A percentile compares a stretch with the other conserved stretches of the same genome.
phyloP scores from a whole-genome alignment of 2,329 filamentous ascomycete genomes.

The Phialophora verrucosa region DNA sequence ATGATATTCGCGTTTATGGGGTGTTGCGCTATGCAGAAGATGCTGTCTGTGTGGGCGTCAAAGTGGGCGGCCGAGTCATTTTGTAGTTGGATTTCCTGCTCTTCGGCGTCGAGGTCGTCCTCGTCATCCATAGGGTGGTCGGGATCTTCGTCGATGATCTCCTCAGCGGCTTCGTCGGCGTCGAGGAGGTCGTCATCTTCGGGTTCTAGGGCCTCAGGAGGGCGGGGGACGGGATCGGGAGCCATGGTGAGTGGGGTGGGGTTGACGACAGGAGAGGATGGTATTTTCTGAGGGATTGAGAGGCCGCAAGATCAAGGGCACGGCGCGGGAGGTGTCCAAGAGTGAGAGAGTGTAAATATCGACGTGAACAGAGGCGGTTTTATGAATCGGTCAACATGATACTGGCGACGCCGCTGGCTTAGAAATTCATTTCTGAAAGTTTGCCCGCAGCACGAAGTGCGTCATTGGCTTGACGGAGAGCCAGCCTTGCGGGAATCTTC shows the following conservation, averaged over 20 bases:
- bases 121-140: constrained; percentile 78
- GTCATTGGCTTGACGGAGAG: constrained; percentile 4
- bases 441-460: constrained; percentile 14
- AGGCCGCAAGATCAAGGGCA: not conserved
- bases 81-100: constrained; percentile 74
- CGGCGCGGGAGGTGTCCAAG: not conserved
- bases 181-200: constrained; percentile 73
- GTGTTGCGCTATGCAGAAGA: constrained; percentile 95
- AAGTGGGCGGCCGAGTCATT: constrained; percentile 96
- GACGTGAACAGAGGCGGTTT: not conserved
- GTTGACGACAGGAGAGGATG: not conserved
- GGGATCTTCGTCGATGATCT: constrained; percentile 63
- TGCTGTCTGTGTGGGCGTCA: constrained; percentile 84
- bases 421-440: constrained; percentile 21
- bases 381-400: constrained; percentile 8
- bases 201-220: constrained; percentile 49
- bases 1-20: constrained; percentile 77
- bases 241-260: constrained; percentile 25
- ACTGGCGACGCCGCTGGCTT: constrained; percentile 16
- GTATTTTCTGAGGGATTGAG: not conserved
- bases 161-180: constrained; percentile 77
- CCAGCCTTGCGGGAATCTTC: constrained; percentile 4
- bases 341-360: not conserved
- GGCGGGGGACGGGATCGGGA: constrained; percentile 32
- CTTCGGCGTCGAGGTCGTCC: constrained; percentile 60